Base-by-base conservation (phyloP, 306 rosid species). In the Morella rubra region DNA sequence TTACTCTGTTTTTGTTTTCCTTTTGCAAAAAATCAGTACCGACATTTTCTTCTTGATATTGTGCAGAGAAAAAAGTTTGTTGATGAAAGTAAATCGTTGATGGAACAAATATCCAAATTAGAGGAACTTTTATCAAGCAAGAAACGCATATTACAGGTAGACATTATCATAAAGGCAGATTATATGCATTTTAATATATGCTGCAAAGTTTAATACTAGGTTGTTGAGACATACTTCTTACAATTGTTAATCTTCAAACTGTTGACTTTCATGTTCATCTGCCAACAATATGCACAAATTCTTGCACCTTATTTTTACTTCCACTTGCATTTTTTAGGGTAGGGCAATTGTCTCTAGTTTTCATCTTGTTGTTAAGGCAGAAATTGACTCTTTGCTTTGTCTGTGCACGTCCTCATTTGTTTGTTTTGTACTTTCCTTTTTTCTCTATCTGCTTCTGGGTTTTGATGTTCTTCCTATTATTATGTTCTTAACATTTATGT, bases 121-220 rank as follows among this genome's bases (percentile, higher is more conserved):
- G 99, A 88, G 87, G 93, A 89, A 81, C 88, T 95, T 72, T 85
- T 95, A 79, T 90, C 97, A 74, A 88, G 86, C 89, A 84, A 81
- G 91, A 90, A 85, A 74, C 80, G 87, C 80, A 89, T 95, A 74
- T 82, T 95, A 44, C 88, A 90, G 97, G 98, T 95, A 89, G n/a
- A 59, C 4, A 10, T 14, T 46, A 41, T 56, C 19, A 14, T n/a
- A 56, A 32, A 20, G 32, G 20, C 8, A 20, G 40, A 65, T 11
- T 8, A 42, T 60, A 7, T 27, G 13, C 32, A 27, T 27, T 27
- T 27, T 27, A 27, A 27, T 27, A 27, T 27, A 27, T 27, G 32
- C 32, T 27, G 32, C 32, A 27, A 27, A 27, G 32, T 27, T 1
- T 27, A 27, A 32, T 12, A 7, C 70, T 40, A 65, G 12, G 70